Evolutionary conservation across 2,329 filamentous ascomycete genomes (phyloP).

Genomic region (Phaeosphaeria sp.): DNA sequence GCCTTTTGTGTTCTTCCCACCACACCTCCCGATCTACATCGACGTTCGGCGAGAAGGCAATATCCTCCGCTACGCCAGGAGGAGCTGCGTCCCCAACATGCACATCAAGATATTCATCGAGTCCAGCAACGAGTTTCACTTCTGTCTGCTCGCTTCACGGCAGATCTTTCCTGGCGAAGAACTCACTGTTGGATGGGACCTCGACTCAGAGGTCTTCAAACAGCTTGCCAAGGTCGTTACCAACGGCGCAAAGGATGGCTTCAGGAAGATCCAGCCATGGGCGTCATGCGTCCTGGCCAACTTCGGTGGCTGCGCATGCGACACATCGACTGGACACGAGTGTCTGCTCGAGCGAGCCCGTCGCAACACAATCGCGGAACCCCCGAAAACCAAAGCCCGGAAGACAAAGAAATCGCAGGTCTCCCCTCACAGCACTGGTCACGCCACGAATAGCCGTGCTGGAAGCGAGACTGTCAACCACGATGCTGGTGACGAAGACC

Average conservation of each 20-base stretch:
- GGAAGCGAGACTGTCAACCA: constrained; percentile 63
- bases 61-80: constrained; percentile 82
- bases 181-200: constrained; percentile 69
- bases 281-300: constrained; percentile 75
- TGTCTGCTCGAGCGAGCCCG: constrained; percentile 47
- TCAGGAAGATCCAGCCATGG: constrained; percentile 69
- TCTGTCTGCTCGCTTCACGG: constrained; percentile 87
- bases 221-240: constrained; percentile 67
- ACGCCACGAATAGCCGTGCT: constrained; percentile 64
- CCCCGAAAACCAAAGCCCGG: constrained; percentile 54
- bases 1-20: constrained; percentile 72
- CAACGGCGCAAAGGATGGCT: constrained; percentile 66
- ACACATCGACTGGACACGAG: constrained; percentile 49
- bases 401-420: constrained; percentile 58
- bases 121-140: constrained; percentile 74
- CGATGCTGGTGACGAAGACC: constrained; percentile 62
- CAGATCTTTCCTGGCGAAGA: constrained; percentile 76
- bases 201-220: constrained; percentile 58
- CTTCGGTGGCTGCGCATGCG: constrained; percentile 81
- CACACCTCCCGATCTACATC: constrained; percentile 87
- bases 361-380: constrained; percentile 37
- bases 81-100: constrained; percentile 92
- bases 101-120: constrained; percentile 85
- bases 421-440: constrained; percentile 62
- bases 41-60: constrained; percentile 90